phyloP scores from a whole-genome alignment of 2,329 filamentous ascomycete genomes.

The Trichoderma sp. region DNA sequence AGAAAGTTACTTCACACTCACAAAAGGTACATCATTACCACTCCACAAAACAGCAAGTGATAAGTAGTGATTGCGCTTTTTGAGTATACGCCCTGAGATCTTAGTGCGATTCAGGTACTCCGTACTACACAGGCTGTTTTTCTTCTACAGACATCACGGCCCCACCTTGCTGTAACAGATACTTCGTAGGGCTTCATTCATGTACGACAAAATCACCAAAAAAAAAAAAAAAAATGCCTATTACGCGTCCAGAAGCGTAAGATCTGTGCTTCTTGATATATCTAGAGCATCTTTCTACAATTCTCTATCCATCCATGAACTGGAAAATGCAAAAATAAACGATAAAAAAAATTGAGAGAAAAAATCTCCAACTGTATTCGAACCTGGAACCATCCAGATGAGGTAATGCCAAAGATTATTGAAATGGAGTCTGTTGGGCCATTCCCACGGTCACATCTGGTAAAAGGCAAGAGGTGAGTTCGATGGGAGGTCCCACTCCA shows the following conservation, averaged over 20 bases:
- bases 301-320: not conserved
- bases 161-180: not conserved
- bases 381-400: slow-evolving; percentile 40
- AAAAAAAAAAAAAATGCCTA: too few species aligned
- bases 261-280: fast-evolving
- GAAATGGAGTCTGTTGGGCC: slow-evolving; percentile 53
- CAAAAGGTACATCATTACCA: not conserved
- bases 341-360: slow-evolving; percentile 18
- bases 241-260: too few species aligned
- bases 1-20: not conserved
- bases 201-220: not conserved
- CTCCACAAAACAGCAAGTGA: not conserved
- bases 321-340: not conserved
- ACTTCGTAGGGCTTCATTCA: not conserved
- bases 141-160: not conserved
- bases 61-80: not conserved
- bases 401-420: slow-evolving; percentile 50
- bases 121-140: not conserved
- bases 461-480: slow-evolving; percentile 79
- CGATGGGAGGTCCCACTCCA: slow-evolving; percentile 70
- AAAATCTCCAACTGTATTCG: slow-evolving; percentile 32
- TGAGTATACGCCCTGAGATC: not conserved
- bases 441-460: slow-evolving; percentile 71
- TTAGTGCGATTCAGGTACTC: not conserved
- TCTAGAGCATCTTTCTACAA: not conserved